Conservation (phyloP, 192 early-diverging fungal species). For the Coemansia sp. region DNA sequence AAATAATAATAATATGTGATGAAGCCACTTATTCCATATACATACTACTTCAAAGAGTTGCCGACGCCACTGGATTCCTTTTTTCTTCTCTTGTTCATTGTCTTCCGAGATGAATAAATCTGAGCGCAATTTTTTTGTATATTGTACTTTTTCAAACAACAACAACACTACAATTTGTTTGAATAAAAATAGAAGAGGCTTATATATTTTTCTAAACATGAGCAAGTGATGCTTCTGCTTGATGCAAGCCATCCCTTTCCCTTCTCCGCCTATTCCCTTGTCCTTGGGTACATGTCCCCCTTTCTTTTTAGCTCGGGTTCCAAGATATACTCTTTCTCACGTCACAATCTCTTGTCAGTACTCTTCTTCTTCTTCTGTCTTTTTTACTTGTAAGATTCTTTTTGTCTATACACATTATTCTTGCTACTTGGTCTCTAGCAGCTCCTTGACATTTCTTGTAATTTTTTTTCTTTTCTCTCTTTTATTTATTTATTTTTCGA, state of each 20-base stretch:
- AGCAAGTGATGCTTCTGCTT: background rate
- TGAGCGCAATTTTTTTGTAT: background rate
- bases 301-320: background rate
- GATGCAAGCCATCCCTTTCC: conserved; percentile 3
- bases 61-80: background rate
- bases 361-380: background rate
- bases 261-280: background rate
- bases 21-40: background rate
- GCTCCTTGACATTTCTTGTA: background rate
- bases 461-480: background rate
- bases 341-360: background rate
- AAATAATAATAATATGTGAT: background rate
- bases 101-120: background rate
- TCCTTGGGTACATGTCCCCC: background rate
- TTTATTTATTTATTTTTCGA: background rate
- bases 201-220: background rate
- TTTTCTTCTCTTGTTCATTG: background rate
- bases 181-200: background rate
- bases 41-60: background rate
- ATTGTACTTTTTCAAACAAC: background rate
- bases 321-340: background rate
- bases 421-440: background rate
- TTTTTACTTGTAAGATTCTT: background rate
- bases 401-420: background rate
- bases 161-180: background rate